A percentile compares a stretch with the other conserved stretches of the same genome.
Evolutionary conservation across 495 filamentous ascomycete species (phyloP).

Genomic region (Aspergillus sclerotiicarbonarius): DNA sequence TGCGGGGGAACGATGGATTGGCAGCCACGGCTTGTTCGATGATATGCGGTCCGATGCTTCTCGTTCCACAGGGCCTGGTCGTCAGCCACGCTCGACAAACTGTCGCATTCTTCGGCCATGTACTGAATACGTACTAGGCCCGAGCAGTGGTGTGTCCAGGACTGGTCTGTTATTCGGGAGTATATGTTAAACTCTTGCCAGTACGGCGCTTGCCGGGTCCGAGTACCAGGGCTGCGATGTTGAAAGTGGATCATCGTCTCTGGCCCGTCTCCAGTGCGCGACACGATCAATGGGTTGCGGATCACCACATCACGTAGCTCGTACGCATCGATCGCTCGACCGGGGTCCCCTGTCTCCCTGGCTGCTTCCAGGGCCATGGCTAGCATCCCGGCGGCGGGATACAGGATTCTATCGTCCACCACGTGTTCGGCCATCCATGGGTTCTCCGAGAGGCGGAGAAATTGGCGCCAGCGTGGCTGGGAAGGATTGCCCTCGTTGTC

Average conservation of each 20-base stretch:
- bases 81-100: neutral
- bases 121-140: neutral
- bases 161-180: neutral
- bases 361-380: neutral
- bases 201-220: neutral
- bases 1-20: neutral
- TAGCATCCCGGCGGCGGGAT: neutral
- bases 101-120: neutral
- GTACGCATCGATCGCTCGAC: neutral
- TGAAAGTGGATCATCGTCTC: slow-evolving; percentile 2
- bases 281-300: neutral
- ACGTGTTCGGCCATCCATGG: neutral
- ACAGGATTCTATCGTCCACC: neutral
- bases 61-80: neutral
- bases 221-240: neutral
- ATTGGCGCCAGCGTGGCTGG: neutral
- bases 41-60: neutral
- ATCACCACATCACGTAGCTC: neutral
- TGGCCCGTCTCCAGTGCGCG: slow-evolving; percentile 7
- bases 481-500: neutral
- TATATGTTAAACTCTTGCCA: neutral
- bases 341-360: neutral
- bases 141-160: neutral
- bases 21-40: neutral
- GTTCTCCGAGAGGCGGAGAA: neutral